These are phyloP conservation scores for Suhomyces ambrosiae DNA, from an alignment of 1,139 yeast species.

Conservation along the genomic window DNA sequence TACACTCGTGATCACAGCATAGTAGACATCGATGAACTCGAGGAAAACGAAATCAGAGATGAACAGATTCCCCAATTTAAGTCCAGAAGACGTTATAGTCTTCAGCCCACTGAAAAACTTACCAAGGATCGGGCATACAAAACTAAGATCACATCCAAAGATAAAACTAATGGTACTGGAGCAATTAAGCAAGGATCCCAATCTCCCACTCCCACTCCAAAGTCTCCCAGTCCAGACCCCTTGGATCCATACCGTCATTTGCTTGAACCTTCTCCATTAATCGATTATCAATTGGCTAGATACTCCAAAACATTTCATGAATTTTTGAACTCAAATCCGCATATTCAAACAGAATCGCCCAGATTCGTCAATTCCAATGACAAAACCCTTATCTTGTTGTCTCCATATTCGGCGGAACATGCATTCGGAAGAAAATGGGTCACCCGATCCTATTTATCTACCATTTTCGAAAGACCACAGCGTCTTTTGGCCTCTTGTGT, in stretches of 20 bases:
- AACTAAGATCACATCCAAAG: slow-evolving; percentile 4
- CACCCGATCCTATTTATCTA: slow-evolving; percentile 62
- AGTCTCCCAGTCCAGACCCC: slow-evolving; percentile 13
- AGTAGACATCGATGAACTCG: slow-evolving; percentile 35
- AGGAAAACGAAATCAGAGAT: slow-evolving; percentile 35
- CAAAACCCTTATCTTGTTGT: slow-evolving; percentile 55
- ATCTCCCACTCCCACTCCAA: slow-evolving; percentile 5
- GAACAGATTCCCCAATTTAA: slow-evolving; percentile 45
- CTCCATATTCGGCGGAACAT: slow-evolving; percentile 67
- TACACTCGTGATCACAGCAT: slow-evolving; percentile 36
- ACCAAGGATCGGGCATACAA: slow-evolving; percentile 9
- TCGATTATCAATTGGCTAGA: slow-evolving; percentile 39
- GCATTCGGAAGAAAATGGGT: slow-evolving; percentile 79
- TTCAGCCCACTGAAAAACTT: slow-evolving; percentile 25
- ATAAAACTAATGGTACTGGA: slow-evolving; percentile 9
- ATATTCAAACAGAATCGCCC: slow-evolving; percentile 54
- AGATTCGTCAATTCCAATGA: slow-evolving; percentile 46
- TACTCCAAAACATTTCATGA: slow-evolving; percentile 48
- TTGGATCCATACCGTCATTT: slow-evolving; percentile 10
- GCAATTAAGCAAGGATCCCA: slow-evolving; percentile 20
- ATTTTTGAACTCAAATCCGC: slow-evolving; percentile 57
- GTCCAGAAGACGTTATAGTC: slow-evolving; percentile 32
- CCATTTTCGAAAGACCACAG: slow-evolving; percentile 86
- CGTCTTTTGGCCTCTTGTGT: slow-evolving; percentile 72
- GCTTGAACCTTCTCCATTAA: slow-evolving; percentile 32